Base-by-base conservation (phyloP, 2,329 filamentous ascomycete genomes). In the Laburnicola sp. region DNA sequence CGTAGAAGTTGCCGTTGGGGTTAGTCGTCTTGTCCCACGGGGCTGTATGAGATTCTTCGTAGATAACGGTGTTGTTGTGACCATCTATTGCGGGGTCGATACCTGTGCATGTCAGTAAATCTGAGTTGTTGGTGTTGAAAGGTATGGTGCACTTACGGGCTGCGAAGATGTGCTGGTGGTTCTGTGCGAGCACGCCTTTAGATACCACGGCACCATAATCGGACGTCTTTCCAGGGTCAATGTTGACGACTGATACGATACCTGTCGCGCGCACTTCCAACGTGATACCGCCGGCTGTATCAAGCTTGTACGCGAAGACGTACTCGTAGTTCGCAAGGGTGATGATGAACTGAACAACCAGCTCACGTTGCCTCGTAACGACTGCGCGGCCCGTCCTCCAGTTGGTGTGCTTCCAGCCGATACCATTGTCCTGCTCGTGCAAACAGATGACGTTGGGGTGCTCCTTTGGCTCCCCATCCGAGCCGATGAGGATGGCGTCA, bases 241-340 rank as follows among this genome's bases (percentile, higher is more conserved):
- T 85, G 57, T 82, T 79, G 23, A 84, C 78, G 2, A 83, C 81
- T 5, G 79, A 83, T 9, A 89, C 78, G 48, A 89, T 86, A 1
- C 86, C 86, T 0, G 86, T 88, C 0, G 86, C 86, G 0, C 85
- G 78, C 0, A 80, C 80, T 65, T 88, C 85, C 50, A 86, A 74
- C 0, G 77, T 78, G 58, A 88, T 78, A 8, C 80, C 83, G 6
- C 82, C 86, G 0, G 82, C 78, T 38, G 84, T 84, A 62, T 86
- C 82, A 53, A 89, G 83, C 54, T 83, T 81, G 69, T 80, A 87
- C 2, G 81, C 79, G 51, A 88, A 82, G 35, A 87, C 79, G 63
- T 88, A 88, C 63, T 88, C 86, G 73, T 89, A 88, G 71, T 89
- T 88, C 21, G 82, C 82, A 2, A 88, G 78, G 0, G 86, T 88